Base-by-base conservation (phyloP, 2,329 filamentous ascomycete genomes). In the Xylariaceae sp. region DNA sequence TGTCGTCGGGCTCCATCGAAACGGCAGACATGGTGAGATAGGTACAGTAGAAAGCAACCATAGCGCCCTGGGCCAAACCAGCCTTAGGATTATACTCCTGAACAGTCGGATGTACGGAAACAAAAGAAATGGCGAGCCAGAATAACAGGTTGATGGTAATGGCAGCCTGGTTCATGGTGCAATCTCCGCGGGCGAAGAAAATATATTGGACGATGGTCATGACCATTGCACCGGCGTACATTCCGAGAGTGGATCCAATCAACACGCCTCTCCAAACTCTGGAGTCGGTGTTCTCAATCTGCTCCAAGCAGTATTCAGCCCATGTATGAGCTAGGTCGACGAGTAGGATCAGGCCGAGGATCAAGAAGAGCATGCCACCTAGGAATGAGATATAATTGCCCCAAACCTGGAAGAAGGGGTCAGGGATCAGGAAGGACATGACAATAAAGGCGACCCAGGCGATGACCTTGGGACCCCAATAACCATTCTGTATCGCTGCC, bases 21-120 rank as follows among this genome's bases (percentile, higher is more conserved):
- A 98, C 93, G 19, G 93, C 93, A 2, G 90, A 96, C 82, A 98
- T 89, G 52, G 93, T 98, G 41, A 98, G 79, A 62, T 98, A 98
- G 33, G 93, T 97, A 78, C 93, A 98, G 74, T 98, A 98, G 44
- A 95, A 80, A 15, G 90, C 89, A 34, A 98, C 93, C 79, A 97
- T 96, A 48, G 93, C 91, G 32, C 90, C 89, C 63, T 98, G 93
- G n/a, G 93, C 93, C 44, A 98, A 76, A 37, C 93, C 93, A 32
- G 93, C 93, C 61, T 91, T 89, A 36, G 90, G 82, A 65, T 98
- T 98, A 62, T 84, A 84, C 58, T 90, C 89, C 65, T 98, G 93
- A 12, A 98, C 81, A 1, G 78, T 79, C 1, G 93, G 90, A 61
- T 97, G 90, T 47, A 98, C 84, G 0, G 91, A 96, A 24, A 96